phyloP scores from a whole-genome alignment of 441 rosid species.

The Lepidium campestre region DNA sequence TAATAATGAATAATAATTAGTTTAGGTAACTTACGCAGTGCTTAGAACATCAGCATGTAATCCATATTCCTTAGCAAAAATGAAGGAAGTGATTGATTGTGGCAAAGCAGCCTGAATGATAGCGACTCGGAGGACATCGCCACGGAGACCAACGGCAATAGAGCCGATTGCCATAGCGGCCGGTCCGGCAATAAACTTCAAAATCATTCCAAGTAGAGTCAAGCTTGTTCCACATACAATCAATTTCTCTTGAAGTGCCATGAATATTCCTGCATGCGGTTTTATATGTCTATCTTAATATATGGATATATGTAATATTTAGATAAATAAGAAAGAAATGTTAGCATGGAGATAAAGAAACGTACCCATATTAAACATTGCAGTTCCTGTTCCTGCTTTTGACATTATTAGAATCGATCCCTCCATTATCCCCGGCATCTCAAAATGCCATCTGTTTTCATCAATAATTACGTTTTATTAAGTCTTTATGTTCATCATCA shows the following conservation, averaged over 20 bases:
- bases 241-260: slow-evolving; percentile 78
- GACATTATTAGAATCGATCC: slow-evolving; percentile 76
- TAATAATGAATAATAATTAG: too few species aligned
- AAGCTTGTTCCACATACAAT: slow-evolving; percentile 68
- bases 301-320: too few species aligned
- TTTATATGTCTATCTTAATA: background rate
- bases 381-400: slow-evolving; percentile 86
- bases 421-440: slow-evolving; percentile 74
- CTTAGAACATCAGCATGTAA: slow-evolving; percentile 82
- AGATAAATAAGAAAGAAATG: too few species aligned
- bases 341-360: background rate
- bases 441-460: slow-evolving; percentile 61
- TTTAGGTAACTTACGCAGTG: slow-evolving; percentile 98
- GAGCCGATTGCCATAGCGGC: slow-evolving; percentile 81
- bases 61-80: slow-evolving; percentile 82
- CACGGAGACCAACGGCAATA: slow-evolving; percentile 68
- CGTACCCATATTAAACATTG: slow-evolving; percentile 94
- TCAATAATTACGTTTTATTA: background rate
- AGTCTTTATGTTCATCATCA: background rate
- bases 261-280: slow-evolving; percentile 69
- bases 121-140: slow-evolving; percentile 77
- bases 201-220: slow-evolving; percentile 62
- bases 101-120: slow-evolving; percentile 93
- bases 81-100: slow-evolving; percentile 82
- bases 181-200: slow-evolving; percentile 83